These are phyloP conservation scores for Sungouiozyma intestinalis DNA, from an alignment of 805 yeast genomes.

Conservation along the genomic window DNA sequence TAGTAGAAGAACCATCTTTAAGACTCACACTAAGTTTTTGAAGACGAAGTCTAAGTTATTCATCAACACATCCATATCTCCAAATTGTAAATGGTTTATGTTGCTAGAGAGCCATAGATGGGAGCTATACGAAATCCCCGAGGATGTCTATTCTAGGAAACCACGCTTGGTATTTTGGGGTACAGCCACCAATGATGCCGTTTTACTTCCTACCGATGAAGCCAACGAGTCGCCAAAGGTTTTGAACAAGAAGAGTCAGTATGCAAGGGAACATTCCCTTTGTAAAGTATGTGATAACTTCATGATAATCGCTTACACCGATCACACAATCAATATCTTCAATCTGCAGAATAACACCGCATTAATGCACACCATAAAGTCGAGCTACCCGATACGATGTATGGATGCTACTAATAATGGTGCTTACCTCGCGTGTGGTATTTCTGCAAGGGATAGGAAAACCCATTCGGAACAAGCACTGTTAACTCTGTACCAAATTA, in stretches of 20 bases:
- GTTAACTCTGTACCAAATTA: slow-evolving; percentile 45
- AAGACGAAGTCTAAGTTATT: slow-evolving; percentile 38
- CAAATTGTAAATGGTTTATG: slow-evolving; percentile 54
- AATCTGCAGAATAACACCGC: slow-evolving; percentile 48
- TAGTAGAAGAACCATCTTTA: slow-evolving; percentile 47
- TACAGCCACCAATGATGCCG: slow-evolving; percentile 57
- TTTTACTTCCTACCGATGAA: slow-evolving; percentile 37
- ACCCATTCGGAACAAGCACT: slow-evolving; percentile 68
- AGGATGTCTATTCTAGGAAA: slow-evolving; percentile 2
- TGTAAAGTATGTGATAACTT: slow-evolving; percentile 49
- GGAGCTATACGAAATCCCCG: slow-evolving; percentile 54
- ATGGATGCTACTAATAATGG: slow-evolving; percentile 60
- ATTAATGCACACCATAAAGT: slow-evolving; percentile 56
- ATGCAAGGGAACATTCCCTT: slow-evolving; percentile 32
- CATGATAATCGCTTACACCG: slow-evolving; percentile 57
- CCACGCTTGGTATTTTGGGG: slow-evolving; percentile 64
- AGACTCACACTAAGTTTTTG: slow-evolving; percentile 42
- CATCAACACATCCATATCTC: slow-evolving; percentile 50
- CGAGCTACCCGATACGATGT: slow-evolving; percentile 71
- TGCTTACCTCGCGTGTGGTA: slow-evolving; percentile 62
- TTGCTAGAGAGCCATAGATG: slow-evolving; percentile 58
- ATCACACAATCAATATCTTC: slow-evolving; percentile 59
- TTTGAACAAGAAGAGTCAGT: slow-evolving; percentile 7
- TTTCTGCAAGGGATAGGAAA: slow-evolving; percentile 66
- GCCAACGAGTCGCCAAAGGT: slow-evolving; percentile 8